Evolutionary conservation across 108 stramenopile species (phyloP).

Genomic region (Nannochloropsis salina): DNA sequence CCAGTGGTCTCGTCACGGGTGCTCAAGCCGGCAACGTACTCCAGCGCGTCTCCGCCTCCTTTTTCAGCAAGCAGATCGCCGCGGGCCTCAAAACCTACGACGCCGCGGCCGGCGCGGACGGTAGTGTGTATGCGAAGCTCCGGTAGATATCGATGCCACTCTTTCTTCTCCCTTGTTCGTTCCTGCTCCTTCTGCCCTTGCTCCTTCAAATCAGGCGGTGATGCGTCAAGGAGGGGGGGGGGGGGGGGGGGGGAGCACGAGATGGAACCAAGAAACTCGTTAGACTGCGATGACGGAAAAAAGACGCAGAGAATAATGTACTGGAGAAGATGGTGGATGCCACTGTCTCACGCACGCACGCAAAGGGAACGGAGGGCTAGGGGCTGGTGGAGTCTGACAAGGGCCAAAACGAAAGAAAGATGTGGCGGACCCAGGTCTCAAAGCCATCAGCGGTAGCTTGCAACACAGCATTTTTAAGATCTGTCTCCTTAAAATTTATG

Average conservation of each 20-base stretch:
- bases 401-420: neutral
- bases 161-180: too few relatives aligned
- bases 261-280: too few relatives aligned
- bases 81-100: neutral
- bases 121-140: neutral
- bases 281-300: neutral
- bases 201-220: neutral
- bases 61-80: constrained; percentile 11
- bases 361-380: neutral
- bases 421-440: too few relatives aligned
- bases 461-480: too few relatives aligned
- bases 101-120: neutral
- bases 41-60: neutral
- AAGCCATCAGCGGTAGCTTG: too few relatives aligned
- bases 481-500: too few relatives aligned
- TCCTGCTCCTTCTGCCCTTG: too few relatives aligned
- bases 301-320: neutral
- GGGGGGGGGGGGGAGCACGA: too few relatives aligned
- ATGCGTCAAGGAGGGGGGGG: neutral
- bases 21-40: neutral
- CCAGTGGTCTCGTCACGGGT: neutral
- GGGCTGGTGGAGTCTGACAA: neutral
- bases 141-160: neutral
- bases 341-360: too few relatives aligned
- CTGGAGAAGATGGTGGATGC: too few relatives aligned